phyloP scores from a whole-genome alignment of 179 eudicot genomes.

The Camellia oleifera region DNA sequence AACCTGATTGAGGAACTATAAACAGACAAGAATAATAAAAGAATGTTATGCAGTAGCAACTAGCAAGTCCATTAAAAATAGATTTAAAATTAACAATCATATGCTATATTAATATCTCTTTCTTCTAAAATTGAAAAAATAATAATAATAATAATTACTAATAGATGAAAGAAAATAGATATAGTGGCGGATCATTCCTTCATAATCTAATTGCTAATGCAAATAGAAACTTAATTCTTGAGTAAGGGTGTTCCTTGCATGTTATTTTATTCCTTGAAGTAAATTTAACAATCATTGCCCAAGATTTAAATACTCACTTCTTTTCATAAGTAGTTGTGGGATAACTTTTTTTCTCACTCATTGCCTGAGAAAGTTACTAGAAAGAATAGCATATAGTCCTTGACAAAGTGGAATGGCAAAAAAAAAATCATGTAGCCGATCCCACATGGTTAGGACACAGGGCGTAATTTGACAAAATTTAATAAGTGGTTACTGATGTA shows the following conservation, averaged over 20 bases:
- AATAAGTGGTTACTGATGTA: too few species aligned
- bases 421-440: too few species aligned
- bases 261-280: neutral
- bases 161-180: neutral
- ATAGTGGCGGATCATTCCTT: neutral
- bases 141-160: too few species aligned
- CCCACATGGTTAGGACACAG: too few species aligned
- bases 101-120: too few species aligned
- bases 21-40: neutral
- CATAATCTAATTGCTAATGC: neutral
- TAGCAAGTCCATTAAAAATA: neutral
- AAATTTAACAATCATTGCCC: neutral
- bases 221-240: neutral
- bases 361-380: too few species aligned
- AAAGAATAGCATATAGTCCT: too few species aligned
- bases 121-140: neutral
- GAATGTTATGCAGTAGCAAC: neutral
- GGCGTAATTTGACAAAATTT: too few species aligned
- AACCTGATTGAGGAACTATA: constrained; percentile 13
- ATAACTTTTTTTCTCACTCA: too few species aligned
- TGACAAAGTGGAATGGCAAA: too few species aligned
- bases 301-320: neutral
- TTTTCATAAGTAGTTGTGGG: too few species aligned
- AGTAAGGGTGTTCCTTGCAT: neutral
- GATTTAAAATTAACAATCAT: neutral